Evolutionary conservation across 257 asterid species (phyloP).

Genomic region (Scutellaria baicalensis): DNA sequence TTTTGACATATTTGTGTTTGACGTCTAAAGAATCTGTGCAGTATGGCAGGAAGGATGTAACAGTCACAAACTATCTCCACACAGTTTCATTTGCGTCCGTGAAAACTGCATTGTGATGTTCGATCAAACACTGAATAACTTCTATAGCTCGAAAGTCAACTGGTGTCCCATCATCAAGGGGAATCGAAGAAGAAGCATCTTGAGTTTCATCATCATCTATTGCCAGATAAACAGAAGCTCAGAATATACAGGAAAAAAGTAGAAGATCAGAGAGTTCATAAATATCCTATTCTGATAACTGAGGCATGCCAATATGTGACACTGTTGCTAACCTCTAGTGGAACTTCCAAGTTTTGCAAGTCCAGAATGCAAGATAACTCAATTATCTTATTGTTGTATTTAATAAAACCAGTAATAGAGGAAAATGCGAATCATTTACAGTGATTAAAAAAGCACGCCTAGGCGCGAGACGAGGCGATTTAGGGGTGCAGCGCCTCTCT

Average conservation of each 20-base stretch:
- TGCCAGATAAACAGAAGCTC: neutral
- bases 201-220: slow-evolving; percentile 51
- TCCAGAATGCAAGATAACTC: too few species aligned
- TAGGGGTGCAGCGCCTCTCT: too few species aligned
- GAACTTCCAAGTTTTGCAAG: too few species aligned
- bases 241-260: neutral
- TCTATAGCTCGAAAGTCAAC: slow-evolving; percentile 76
- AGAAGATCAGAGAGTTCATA: neutral
- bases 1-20: neutral
- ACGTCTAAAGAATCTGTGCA: slow-evolving; percentile 26
- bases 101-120: slow-evolving; percentile 75
- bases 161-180: slow-evolving; percentile 68
- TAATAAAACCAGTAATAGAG: too few species aligned
- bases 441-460: too few species aligned
- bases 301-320: too few species aligned
- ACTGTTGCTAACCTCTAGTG: too few species aligned
- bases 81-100: slow-evolving; percentile 81
- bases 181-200: slow-evolving; percentile 70
- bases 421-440: too few species aligned
- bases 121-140: slow-evolving; percentile 79
- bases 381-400: too few species aligned
- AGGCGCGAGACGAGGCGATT: too few species aligned
- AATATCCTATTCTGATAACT: too few species aligned
- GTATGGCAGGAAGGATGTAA: neutral
- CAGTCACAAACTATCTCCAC: slow-evolving; percentile 42